A percentile compares a stretch with the other conserved stretches of the same genome.
These are phyloP conservation scores for Aeschynomene evenia DNA, from an alignment of 306 rosid genomes.

Conservation along the genomic window DNA sequence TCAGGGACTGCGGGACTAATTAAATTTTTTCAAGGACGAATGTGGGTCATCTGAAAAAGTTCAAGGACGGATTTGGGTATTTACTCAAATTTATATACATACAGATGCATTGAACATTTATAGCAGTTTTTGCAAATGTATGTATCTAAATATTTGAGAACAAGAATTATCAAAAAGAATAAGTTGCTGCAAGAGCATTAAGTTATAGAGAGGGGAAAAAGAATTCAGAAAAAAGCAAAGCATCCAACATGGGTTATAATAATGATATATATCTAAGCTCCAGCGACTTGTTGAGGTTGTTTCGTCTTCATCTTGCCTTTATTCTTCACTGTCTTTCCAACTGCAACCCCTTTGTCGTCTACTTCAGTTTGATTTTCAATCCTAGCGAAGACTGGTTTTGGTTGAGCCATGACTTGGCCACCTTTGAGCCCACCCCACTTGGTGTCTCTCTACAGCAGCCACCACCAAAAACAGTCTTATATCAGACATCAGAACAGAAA, in stretches of 20 bases:
- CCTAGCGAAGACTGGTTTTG: slow-evolving; percentile 77
- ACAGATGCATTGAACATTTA: neutral
- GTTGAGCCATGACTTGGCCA: slow-evolving; percentile 84
- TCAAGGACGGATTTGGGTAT: too few species aligned
- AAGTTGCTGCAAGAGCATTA: neutral
- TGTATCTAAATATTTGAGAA: slow-evolving; percentile 14
- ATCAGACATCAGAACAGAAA: slow-evolving; percentile 33
- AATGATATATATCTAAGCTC: slow-evolving; percentile 49
- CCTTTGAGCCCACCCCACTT: slow-evolving; percentile 87
- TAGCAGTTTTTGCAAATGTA: slow-evolving; percentile 13
- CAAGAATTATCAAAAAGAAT: slow-evolving; percentile 25
- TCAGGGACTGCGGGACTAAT: too few species aligned
- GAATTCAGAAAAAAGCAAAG: neutral
- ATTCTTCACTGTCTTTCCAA: slow-evolving; percentile 42
- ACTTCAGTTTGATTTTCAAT: slow-evolving; percentile 64
- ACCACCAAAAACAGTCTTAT: slow-evolving; percentile 23
- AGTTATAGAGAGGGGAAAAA: slow-evolving; percentile 8
- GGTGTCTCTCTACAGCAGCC: slow-evolving; percentile 70
- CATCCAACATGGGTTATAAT: neutral
- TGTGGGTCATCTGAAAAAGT: too few species aligned
- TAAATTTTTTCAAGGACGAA: too few species aligned
- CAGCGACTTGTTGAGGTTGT: slow-evolving; percentile 54
- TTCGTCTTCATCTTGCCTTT: slow-evolving; percentile 51
- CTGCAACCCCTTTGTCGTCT: slow-evolving; percentile 38
- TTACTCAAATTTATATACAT: too few species aligned